A percentile compares a stretch with the other conserved stretches of the same genome.
phyloP scores from a whole-genome alignment of 225 moss, liverwort and hornwort species.

The Physcomitrium patens region DNA sequence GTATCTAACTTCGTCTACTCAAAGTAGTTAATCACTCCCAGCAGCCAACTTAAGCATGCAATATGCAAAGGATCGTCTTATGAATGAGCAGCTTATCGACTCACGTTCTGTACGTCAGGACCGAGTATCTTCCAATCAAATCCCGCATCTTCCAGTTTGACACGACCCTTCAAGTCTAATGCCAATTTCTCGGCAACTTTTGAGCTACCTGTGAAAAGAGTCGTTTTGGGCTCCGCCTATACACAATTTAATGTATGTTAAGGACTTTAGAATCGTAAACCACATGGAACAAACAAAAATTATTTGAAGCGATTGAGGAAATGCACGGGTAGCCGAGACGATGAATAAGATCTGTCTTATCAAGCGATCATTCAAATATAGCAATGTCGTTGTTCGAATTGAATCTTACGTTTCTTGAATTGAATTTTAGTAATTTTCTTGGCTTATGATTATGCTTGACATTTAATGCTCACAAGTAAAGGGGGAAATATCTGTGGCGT shows the following conservation, averaged over 20 bases:
- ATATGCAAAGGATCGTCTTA: neutral
- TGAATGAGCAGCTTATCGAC: constrained; percentile 7
- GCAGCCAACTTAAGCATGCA: constrained; percentile 15
- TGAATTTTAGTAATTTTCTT: neutral
- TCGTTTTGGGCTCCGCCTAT: constrained; percentile 89
- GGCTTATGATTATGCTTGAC: neutral
- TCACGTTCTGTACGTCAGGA: constrained; percentile 91
- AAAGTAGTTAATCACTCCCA: constrained; percentile 6
- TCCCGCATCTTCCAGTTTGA: constrained; percentile 98
- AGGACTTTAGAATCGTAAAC: neutral
- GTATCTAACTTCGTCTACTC: neutral
- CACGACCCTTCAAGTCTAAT: constrained; percentile 84
- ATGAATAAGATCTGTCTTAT: neutral
- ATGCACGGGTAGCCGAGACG: constrained; percentile 14
- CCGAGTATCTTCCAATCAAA: constrained; percentile 99
- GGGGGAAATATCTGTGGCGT: neutral
- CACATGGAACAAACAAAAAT: constrained; percentile 9
- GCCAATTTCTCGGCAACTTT: constrained; percentile 96
- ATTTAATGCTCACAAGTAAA: neutral
- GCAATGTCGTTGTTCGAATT: neutral
- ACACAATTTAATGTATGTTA: constrained; percentile 19
- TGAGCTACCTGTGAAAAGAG: constrained; percentile 98
- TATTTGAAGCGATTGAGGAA: neutral
- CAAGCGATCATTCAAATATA: neutral
- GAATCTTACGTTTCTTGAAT: neutral